Base-by-base conservation (phyloP, 2,329 filamentous ascomycete genomes). In the Helminthosporium solani region DNA sequence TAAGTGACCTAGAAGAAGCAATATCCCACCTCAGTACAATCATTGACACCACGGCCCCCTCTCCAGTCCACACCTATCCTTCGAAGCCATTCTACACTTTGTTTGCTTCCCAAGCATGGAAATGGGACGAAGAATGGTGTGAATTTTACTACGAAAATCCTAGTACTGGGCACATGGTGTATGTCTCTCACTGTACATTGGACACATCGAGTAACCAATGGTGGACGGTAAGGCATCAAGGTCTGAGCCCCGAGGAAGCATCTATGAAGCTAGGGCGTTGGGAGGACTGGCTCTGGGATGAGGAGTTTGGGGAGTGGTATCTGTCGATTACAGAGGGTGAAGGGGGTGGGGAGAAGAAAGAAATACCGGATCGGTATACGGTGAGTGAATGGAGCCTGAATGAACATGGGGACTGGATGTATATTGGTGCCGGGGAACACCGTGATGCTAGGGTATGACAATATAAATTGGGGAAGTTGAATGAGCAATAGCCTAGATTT, bases 231-330 rank as follows among this genome's bases (percentile, higher is more conserved):
- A 23, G 25, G 3, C 15, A 30, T 15, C 30, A 16, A 2, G 44
- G 40, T 14, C 3, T 51, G 27, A 28, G n/a, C 21, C 51, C 51
- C 23, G 46, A 57, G 12, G 25, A 15, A 14, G 51, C 46, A 7
- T 46, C 35, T 23, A 48, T 47, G 19, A 21, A 40, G 33, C 33
- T 60, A 9, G 55, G 53, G 9, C 42, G 47, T 21, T 60, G 57
- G 55, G 51, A 58, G 39, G 57, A 60, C 19, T 60, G 57, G 57
- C 16, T 15, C 1, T 58, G 55, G 53, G 50, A 60, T 46, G 27
- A 49, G n/a, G 19, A 28, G 1, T 47, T 35, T 44, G 40, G 42
- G 16, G 51, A 55, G 28, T 58, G 57, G 57, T 55, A 40, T 46
- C 42, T 60, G 7, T 38, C 51, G 2, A 28, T 56, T 14, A 12